A percentile compares a stretch with the other conserved stretches of the same genome.
These are phyloP conservation scores for Orbilia brochopaga DNA, from an alignment of 2,329 filamentous ascomycete species.

Conservation along the genomic window DNA sequence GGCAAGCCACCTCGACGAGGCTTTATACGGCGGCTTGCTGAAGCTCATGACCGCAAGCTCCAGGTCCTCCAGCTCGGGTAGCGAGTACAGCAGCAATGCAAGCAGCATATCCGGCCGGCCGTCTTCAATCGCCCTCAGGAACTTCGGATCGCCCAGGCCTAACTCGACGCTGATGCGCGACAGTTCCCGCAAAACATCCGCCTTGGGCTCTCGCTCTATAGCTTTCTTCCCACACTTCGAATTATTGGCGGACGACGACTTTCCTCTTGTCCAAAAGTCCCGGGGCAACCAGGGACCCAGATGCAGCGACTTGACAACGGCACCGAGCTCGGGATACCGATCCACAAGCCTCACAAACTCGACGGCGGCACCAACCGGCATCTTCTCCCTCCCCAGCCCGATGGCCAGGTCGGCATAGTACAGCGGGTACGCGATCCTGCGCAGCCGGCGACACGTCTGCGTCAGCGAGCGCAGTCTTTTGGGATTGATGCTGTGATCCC, in stretches of 20 bases:
- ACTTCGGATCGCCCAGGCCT: neutral
- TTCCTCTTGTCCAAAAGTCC: neutral
- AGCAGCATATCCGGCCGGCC: neutral
- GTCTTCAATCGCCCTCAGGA: neutral
- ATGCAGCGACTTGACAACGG: neutral
- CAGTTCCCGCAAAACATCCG: neutral
- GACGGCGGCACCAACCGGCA: neutral
- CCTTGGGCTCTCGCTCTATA: neutral
- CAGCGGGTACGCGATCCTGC: slow-evolving; percentile 2
- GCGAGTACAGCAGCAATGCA: neutral
- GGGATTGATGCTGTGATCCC: too few relatives aligned
- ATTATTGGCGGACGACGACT: too few relatives aligned
- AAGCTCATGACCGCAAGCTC: neutral
- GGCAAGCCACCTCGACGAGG: slow-evolving; percentile 5
- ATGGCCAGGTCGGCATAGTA: neutral
- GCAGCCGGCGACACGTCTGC: slow-evolving; percentile 8
- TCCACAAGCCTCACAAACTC: neutral
- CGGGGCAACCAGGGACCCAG: neutral
- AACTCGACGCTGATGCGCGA: neutral
- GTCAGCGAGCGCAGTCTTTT: neutral
- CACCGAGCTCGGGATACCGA: neutral
- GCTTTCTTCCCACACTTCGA: neutral
- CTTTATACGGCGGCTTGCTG: slow-evolving; percentile 1
- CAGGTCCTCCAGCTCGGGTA: neutral
- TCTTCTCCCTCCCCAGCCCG: slow-evolving; percentile 1